phyloP scores from a whole-genome alignment of 495 filamentous ascomycete genomes.

The Aspergillus haitiensis region DNA sequence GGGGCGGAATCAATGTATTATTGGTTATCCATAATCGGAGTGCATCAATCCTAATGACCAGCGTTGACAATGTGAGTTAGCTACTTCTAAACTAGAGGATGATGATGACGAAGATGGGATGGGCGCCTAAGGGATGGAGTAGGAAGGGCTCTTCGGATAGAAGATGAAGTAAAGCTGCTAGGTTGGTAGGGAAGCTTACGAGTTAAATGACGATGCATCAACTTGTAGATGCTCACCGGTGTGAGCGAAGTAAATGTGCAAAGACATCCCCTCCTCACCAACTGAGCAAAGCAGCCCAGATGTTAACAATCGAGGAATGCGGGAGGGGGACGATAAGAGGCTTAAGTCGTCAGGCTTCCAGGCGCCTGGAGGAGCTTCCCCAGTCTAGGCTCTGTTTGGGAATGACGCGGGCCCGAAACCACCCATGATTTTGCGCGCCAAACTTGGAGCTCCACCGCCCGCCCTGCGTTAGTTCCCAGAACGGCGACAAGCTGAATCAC shows the following conservation, averaged over 20 bases:
- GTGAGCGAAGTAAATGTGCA: constrained; percentile 84
- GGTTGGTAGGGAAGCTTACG: constrained; percentile 51
- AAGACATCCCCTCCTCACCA: constrained; percentile 61
- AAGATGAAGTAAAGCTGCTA: neutral
- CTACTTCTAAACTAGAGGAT: constrained; percentile 4
- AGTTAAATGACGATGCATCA: constrained; percentile 66
- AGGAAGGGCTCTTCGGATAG: neutral
- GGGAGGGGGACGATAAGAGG: constrained; percentile 33
- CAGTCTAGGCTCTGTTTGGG: constrained; percentile 24
- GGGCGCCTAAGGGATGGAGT: constrained; percentile 12
- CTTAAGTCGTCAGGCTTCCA: constrained; percentile 15
- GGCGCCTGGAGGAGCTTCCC: constrained; percentile 23
- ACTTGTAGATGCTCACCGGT: constrained; percentile 77
- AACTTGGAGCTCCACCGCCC: constrained; percentile 25
- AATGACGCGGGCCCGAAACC: constrained; percentile 21
- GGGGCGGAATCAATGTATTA: constrained; percentile 62
- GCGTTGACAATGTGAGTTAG: constrained; percentile 23
- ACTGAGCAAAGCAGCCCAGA: constrained; percentile 34
- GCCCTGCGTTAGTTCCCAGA: constrained; percentile 6
- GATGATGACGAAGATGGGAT: constrained; percentile 8
- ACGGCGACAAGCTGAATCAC: neutral
- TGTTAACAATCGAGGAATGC: constrained; percentile 26
- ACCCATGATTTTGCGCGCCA: constrained; percentile 8
- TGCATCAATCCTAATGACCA: constrained; percentile 60
- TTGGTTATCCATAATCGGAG: constrained; percentile 67